Conservation (phyloP, 2,329 filamentous ascomycete species). For the Ceratocystis destructans region DNA sequence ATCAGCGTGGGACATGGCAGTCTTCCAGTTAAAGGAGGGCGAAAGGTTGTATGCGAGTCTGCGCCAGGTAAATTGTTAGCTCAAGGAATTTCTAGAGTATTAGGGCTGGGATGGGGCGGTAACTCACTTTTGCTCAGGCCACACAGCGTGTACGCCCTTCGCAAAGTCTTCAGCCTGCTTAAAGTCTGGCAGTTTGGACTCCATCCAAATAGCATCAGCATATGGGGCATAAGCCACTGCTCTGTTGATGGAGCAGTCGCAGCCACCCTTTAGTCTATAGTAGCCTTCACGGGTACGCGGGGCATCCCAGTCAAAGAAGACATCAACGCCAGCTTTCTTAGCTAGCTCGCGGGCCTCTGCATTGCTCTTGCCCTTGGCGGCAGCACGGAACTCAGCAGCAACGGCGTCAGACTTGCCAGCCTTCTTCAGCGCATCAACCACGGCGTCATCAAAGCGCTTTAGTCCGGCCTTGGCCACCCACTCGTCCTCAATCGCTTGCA, state of each 20-base stretch:
- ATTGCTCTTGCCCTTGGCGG: constrained; percentile 73
- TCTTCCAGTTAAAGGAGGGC: constrained; percentile 99
- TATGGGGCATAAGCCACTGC: constrained; percentile 87
- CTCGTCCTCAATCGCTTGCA: constrained; percentile 83
- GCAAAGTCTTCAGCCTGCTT: constrained; percentile 87
- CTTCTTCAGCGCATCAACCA: constrained; percentile 65
- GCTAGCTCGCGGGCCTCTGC: constrained; percentile 66
- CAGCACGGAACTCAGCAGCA: constrained; percentile 50
- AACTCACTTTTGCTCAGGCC: constrained; percentile 86
- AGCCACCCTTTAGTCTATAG: constrained; percentile 86
- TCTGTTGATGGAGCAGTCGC: constrained; percentile 78
- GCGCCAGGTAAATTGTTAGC: not conserved
- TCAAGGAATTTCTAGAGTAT: constrained; percentile 19
- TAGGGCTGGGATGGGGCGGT: not conserved
- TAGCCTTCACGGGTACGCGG: constrained; percentile 86
- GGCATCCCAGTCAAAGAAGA: constrained; percentile 93
- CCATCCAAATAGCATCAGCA: constrained; percentile 98
- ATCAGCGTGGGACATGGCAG: constrained; percentile 78
- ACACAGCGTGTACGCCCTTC: constrained; percentile 80
- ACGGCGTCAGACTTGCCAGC: constrained; percentile 52
- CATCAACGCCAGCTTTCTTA: constrained; percentile 55
- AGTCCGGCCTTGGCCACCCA: constrained; percentile 71
- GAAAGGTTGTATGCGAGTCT: constrained; percentile 96
- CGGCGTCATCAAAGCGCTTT: constrained; percentile 82
- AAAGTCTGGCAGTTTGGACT: constrained; percentile 90